Base-by-base conservation (phyloP, 1,284 basidiomycete species). In the Puccinia novopanici region DNA sequence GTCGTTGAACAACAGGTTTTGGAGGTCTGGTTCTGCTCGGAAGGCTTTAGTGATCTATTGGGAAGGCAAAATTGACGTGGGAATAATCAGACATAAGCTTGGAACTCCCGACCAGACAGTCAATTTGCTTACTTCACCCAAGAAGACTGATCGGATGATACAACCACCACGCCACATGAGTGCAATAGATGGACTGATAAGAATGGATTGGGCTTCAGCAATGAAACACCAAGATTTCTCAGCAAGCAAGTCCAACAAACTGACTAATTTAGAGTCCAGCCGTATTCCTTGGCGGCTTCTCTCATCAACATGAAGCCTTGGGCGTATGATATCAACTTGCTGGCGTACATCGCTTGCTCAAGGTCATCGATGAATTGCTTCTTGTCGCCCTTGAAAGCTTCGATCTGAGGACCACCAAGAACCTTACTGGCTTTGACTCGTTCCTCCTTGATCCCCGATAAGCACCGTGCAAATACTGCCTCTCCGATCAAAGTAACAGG, bases 231-330 rank as follows among this genome's bases (percentile, higher is more conserved):
- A 84, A 81, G 75, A 24, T 45, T 45, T 81, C 82, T 81, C 70
- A 85, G 81, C 34, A 85, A 71, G 27, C 17, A 34, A 84, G 81
- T 81, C 82, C 82, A 75, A 82, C n/a, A n/a, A n/a, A 67, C 79
- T 30, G 67, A 61, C 77, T 80, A 55, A 85, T 87, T 87, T 82
- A 88, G 84, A 83, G 85, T 85, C 87, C 86, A 88, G 88, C 86
- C 84, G 93, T 89, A 94, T 89, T 96, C 95, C 87, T 94, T 93
- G 78, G 95, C 96, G 77, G 96, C 96, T 88, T 98, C 93, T 84
- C 97, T 91, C 95, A 99, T 98, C 85, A 99, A 90, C 91, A 99
- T 97, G 89, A 99, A 99, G 84, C 97, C 97, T 88, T 99, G 97
- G 34, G 96, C 94, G 89, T 99, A 86, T 50, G 85, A 85, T 79